phyloP scores from a whole-genome alignment of 129 eudicot genomes.

The Glebionis coronaria region DNA sequence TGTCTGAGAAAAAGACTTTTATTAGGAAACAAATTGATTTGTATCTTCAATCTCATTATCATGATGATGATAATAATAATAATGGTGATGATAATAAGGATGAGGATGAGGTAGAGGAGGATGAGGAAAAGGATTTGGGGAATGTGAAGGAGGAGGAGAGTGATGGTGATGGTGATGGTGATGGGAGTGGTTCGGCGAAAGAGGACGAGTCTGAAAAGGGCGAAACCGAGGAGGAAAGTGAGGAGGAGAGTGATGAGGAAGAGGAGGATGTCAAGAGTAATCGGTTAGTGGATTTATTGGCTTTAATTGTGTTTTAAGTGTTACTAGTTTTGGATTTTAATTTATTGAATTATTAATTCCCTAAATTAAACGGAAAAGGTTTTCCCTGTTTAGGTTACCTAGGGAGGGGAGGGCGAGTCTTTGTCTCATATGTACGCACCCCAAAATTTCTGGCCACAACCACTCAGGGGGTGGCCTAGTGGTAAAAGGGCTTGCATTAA shows the following conservation, averaged over 20 bases:
- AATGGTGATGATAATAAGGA: too few species aligned
- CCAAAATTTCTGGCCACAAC: too few species aligned
- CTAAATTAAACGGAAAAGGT: too few species aligned
- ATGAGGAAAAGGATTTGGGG: constrained; percentile 30
- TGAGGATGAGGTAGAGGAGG: constrained; percentile 18
- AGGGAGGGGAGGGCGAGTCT: too few species aligned
- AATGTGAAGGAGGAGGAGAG: constrained; percentile 27
- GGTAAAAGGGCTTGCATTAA: too few species aligned
- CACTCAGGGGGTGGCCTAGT: too few species aligned
- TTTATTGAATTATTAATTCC: too few species aligned
- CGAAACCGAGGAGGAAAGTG: too few species aligned
- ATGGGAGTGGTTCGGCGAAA: constrained; percentile 19
- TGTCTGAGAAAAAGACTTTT: constrained; percentile 43
- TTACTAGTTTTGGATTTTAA: background rate
- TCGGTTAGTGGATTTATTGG: constrained; percentile 4
- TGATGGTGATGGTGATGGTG: constrained; percentile 15
- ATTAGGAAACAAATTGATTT: constrained; percentile 45
- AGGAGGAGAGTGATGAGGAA: too few species aligned
- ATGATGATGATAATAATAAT: constrained; percentile 10
- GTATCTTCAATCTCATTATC: constrained; percentile 28
- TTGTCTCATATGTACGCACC: too few species aligned
- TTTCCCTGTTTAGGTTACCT: too few species aligned
- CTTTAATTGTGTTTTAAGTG: background rate
- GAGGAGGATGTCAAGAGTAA: too few species aligned
- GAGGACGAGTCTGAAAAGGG: background rate